A percentile compares a stretch with the other conserved stretches of the same genome.
Evolutionary conservation across 169 alveolate species (phyloP).

Genomic region (Babesia bigemina): DNA sequence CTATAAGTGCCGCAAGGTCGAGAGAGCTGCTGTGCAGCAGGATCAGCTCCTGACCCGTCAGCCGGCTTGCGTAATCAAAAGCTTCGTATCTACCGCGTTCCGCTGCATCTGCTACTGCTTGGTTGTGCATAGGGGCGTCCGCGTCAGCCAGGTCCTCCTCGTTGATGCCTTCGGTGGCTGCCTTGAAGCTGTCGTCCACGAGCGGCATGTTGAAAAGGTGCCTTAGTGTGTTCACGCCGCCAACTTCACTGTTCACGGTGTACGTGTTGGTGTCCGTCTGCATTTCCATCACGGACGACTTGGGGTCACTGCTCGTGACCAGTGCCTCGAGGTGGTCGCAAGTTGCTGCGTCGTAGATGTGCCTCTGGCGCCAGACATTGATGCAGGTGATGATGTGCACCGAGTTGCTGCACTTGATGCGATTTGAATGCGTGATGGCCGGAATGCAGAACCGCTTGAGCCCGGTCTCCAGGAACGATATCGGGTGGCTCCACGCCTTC

Average conservation of each 20-base stretch:
- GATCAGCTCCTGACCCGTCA: conserved; percentile 67
- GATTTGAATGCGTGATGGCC: conserved; percentile 44
- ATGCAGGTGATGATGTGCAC: conserved; percentile 55
- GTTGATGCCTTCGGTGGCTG: conserved; percentile 36
- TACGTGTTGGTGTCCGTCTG: conserved; percentile 36
- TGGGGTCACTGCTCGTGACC: not conserved
- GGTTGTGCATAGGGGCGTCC: not conserved
- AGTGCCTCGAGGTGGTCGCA: conserved; percentile 52
- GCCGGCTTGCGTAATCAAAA: conserved; percentile 51
- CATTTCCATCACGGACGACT: not conserved
- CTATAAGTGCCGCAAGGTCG: conserved; percentile 65
- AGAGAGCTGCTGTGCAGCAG: conserved; percentile 60
- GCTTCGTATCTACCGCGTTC: conserved; percentile 15
- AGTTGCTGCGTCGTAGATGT: conserved; percentile 26
- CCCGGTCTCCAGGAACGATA: conserved; percentile 50
- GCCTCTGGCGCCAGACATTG: conserved; percentile 64
- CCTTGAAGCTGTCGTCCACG: conserved; percentile 45
- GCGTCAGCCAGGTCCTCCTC: conserved; percentile 15
- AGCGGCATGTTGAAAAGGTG: conserved; percentile 57
- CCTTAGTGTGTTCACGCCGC: conserved; percentile 39
- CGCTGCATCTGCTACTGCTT: conserved; percentile 21
- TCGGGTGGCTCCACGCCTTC: conserved; percentile 28
- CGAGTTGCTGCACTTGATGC: conserved; percentile 52
- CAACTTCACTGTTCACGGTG: conserved; percentile 59
- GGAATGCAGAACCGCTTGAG: conserved; percentile 63